Evolutionary conservation across 768 basidiomycete genomes (phyloP).

Genomic region (Mycena indigotica): DNA sequence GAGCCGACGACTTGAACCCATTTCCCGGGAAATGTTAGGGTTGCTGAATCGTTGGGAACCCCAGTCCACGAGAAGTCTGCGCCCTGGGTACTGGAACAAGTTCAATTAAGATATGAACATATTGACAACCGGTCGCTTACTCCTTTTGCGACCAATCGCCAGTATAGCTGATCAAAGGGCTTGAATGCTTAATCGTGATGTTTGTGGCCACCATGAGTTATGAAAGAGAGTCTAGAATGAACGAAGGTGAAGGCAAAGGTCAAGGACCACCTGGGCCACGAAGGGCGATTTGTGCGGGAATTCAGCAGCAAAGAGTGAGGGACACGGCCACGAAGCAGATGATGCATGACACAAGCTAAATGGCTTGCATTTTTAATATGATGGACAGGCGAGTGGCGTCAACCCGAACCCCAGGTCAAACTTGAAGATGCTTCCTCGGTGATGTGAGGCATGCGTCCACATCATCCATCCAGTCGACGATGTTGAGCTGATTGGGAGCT

Average conservation of each 20-base stretch:
- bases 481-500: no score
- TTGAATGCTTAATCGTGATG: constrained; percentile 13
- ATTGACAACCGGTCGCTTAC: no score
- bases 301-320: background rate
- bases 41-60: constrained; percentile 3
- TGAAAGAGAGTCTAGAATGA: background rate
- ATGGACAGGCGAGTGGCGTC: no score
- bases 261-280: constrained; percentile 14
- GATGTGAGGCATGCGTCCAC: no score
- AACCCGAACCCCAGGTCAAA: no score
- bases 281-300: background rate
- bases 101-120: no score
- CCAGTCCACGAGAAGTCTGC: background rate
- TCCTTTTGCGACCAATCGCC: constrained; percentile 12
- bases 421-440: background rate
- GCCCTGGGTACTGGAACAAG: constrained; percentile 4
- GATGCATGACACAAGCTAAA: background rate
- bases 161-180: constrained; percentile 15
- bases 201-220: constrained; percentile 10
- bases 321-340: background rate
- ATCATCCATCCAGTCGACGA: background rate
- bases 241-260: constrained; percentile 9
- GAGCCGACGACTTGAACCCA: constrained; percentile 12
- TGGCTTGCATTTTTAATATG: no score
- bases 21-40: constrained; percentile 4